phyloP scores from a whole-genome alignment of 2,329 filamentous ascomycete genomes.

The Sphaerulina populicola region DNA sequence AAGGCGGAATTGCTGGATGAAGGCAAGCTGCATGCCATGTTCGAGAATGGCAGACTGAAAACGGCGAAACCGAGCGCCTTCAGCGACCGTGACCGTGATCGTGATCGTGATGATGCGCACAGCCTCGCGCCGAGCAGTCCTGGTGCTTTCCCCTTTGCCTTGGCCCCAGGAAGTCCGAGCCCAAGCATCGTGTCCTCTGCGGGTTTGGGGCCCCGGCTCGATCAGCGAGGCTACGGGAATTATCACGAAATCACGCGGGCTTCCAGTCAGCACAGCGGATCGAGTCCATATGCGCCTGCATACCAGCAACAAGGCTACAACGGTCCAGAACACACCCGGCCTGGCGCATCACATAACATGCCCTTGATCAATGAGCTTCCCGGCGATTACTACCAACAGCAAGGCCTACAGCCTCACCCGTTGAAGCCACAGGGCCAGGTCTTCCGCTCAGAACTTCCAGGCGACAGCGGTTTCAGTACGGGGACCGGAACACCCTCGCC shows the following conservation, averaged over 20 bases:
- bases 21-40: conserved; percentile 58
- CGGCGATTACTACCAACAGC: conserved; percentile 33
- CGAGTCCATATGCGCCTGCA: conserved; percentile 21
- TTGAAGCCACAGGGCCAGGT: conserved; percentile 18
- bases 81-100: conserved; percentile 16
- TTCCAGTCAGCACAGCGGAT: conserved; percentile 10
- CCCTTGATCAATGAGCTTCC: conserved; percentile 36
- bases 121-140: conserved; percentile 5
- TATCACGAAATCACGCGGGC: conserved; percentile 26
- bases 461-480: conserved; percentile 19
- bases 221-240: conserved; percentile 26
- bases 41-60: conserved; percentile 55
- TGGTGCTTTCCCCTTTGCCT: conserved; percentile 4
- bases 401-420: conserved; percentile 20
- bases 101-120: conserved; percentile 11
- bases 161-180: conserved; percentile 17
- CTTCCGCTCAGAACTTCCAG: conserved; percentile 27
- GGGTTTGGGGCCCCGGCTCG: conserved; percentile 14
- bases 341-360: conserved; percentile 23
- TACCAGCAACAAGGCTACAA: conserved; percentile 26
- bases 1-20: conserved; percentile 59
- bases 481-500: conserved; percentile 11
- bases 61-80: conserved; percentile 47
- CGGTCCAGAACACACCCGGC: conserved; percentile 19
- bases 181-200: conserved; percentile 11